Evolutionary conservation across 2,329 filamentous ascomycete species (phyloP), one percentile per base, ranked within the genome.

Genomic region (Hypoxylon sp.): DNA sequence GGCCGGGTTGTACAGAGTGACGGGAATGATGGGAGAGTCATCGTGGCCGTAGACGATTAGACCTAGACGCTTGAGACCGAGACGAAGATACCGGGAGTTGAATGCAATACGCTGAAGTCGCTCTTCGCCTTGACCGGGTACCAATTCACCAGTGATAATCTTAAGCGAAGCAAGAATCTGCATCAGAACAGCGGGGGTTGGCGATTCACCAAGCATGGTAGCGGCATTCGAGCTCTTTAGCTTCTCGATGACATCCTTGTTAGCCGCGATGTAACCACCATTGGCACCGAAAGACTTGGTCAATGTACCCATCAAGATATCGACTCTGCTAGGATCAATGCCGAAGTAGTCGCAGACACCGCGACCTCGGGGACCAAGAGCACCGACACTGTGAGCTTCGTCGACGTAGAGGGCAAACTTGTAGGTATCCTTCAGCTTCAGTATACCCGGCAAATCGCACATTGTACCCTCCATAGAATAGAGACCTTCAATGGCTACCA

Each of bases 401-500:
- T 99, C 94, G 53, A 99, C 81, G 67, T 96, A 99, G 2, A 99
- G 83, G 68, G 91, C 83, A 76, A 96, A 99, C 78, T 96, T 97
- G 84, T 99, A 99, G 73, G 90, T 91, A 70, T 87, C 87, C 83
- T 96, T 97, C 60, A 99, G 80, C 40, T 80, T 82, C 51, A 99
- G 75, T 40, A 99, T 78, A 55, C 90, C 90, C 1, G 94, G 94
- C n/a, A 99, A 82, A 70, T 99, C 94, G 73, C 90, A 94, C 90
- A 99, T 96, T 61, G 92, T 97, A 37, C 94, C 94, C 76, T 99
- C 94, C 94, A 99, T 99, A 1, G 93, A 97, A 79, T 99, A 99
- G 13, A 99, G 82, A 63, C 94, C 94, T 72, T 99, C 94, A 26
- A 99, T 90, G 26, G 93, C 92, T 32, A 99, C 90, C 41, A 99